A percentile compares a stretch with the other conserved stretches of the same genome.
These are phyloP conservation scores for Gonium pectorale DNA, from an alignment of 139 green algal species.

Conservation along the genomic window DNA sequence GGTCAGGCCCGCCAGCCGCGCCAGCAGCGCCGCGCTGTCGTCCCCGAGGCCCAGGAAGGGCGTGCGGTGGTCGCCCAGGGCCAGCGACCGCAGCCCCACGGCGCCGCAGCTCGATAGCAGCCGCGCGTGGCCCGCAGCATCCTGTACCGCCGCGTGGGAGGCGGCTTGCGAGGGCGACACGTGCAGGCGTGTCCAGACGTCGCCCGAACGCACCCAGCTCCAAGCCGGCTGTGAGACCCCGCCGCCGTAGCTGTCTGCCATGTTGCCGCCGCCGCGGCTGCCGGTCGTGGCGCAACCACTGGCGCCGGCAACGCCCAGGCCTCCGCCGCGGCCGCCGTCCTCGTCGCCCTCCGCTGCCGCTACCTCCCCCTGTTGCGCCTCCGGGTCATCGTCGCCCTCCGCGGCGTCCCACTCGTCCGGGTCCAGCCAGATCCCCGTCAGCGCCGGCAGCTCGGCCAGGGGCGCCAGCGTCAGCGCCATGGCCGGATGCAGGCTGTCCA, in stretches of 20 bases:
- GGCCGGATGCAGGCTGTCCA: no score
- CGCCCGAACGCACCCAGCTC: background rate
- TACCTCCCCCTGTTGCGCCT: background rate
- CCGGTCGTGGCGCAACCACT: no score
- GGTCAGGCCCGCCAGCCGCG: background rate
- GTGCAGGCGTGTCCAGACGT: slow-evolving; percentile 12
- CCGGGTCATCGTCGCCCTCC: background rate
- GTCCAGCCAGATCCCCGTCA: slow-evolving; percentile 2
- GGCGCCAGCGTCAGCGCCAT: slow-evolving; percentile 3
- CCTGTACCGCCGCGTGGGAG: background rate
- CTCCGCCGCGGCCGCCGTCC: background rate
- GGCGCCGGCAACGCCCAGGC: no score
- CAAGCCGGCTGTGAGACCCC: background rate
- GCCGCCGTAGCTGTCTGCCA: background rate
- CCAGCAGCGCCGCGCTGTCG: slow-evolving; percentile 13
- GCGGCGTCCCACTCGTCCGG: slow-evolving; percentile 1
- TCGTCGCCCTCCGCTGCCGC: background rate
- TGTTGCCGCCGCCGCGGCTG: background rate
- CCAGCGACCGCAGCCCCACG: slow-evolving; percentile 6
- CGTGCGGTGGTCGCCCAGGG: slow-evolving; percentile 7
- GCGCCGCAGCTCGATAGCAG: background rate
- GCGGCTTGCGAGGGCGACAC: background rate
- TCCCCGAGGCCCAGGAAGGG: slow-evolving; percentile 22
- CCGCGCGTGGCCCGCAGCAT: background rate
- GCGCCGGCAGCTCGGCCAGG: background rate